Percentiles rank a stretch among this genome's conserved stretches.
These are phyloP conservation scores for Penicillium sclerotiorum DNA, from an alignment of 2,329 filamentous ascomycete species.

Conservation along the genomic window DNA sequence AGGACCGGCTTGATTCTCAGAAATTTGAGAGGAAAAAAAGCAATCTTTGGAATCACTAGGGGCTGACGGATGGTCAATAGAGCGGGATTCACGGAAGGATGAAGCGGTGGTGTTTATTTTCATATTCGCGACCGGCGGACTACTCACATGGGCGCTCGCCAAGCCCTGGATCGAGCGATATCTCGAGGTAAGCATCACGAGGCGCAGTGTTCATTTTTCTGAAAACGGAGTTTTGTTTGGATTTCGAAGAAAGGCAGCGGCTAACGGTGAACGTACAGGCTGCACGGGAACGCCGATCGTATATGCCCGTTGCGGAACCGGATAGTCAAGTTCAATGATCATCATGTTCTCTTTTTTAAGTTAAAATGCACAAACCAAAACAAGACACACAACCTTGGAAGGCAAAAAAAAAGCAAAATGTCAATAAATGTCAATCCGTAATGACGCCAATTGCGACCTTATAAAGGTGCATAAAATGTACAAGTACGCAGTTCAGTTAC, in stretches of 20 bases:
- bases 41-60: too few species aligned
- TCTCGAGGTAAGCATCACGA: constrained; percentile 49
- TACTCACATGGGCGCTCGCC: constrained; percentile 62
- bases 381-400: too few species aligned
- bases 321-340: constrained; percentile 7
- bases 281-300: constrained; percentile 52
- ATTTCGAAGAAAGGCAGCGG: neutral
- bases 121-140: constrained; percentile 62
- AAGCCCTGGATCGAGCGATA: constrained; percentile 63
- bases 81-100: constrained; percentile 69
- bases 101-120: constrained; percentile 68
- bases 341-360: too few species aligned
- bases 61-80: constrained; percentile 35
- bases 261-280: constrained; percentile 36
- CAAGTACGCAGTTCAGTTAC: too few species aligned
- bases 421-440: too few species aligned
- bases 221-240: neutral
- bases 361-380: too few species aligned
- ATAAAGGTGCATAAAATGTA: constrained; percentile 8
- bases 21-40: too few species aligned
- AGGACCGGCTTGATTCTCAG: too few species aligned
- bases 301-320: constrained; percentile 52
- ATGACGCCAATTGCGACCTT: constrained; percentile 5
- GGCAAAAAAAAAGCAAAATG: too few species aligned
- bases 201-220: neutral